phyloP scores from a whole-genome alignment of 129 eudicot genomes.

The Flaveria sonorensis region DNA sequence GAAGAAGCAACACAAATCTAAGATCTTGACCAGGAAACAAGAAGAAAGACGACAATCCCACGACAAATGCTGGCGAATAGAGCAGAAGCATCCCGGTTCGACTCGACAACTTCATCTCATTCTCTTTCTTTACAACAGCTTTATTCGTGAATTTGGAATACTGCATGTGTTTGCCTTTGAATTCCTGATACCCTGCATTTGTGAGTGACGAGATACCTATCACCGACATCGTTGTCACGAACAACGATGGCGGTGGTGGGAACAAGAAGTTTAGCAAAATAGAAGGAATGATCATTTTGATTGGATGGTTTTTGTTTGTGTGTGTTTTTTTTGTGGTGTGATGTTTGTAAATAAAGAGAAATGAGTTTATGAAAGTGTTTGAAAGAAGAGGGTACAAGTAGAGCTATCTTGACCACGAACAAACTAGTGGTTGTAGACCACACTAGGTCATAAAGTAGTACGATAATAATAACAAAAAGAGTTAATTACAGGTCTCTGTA shows the following conservation, averaged over 20 bases:
- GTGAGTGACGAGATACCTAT: conserved; percentile 26
- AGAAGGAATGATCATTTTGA: conserved; percentile 30
- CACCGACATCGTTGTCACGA: conserved; percentile 36
- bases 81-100: conserved; percentile 48
- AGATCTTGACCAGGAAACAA: conserved; percentile 41
- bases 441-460: not conserved
- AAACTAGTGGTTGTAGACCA: conserved; percentile 6
- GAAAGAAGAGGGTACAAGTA: not conserved
- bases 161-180: conserved; percentile 37
- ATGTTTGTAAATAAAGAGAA: not conserved
- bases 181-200: conserved; percentile 30
- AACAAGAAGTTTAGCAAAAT: conserved; percentile 29
- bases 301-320: not conserved
- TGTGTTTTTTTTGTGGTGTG: not conserved
- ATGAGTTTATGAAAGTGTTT: not conserved
- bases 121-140: conserved; percentile 19
- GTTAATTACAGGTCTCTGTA: too few species aligned
- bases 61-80: conserved; percentile 50
- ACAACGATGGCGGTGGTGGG: conserved; percentile 38
- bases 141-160: conserved; percentile 39
- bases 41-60: conserved; percentile 48
- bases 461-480: too few species aligned
- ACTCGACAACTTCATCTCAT: conserved; percentile 29
- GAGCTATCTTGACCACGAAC: conserved; percentile 3
- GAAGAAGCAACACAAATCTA: conserved; percentile 51